phyloP scores from a whole-genome alignment of 192 early-diverging fungal genomes.

The Backusella liffmaniae region DNA sequence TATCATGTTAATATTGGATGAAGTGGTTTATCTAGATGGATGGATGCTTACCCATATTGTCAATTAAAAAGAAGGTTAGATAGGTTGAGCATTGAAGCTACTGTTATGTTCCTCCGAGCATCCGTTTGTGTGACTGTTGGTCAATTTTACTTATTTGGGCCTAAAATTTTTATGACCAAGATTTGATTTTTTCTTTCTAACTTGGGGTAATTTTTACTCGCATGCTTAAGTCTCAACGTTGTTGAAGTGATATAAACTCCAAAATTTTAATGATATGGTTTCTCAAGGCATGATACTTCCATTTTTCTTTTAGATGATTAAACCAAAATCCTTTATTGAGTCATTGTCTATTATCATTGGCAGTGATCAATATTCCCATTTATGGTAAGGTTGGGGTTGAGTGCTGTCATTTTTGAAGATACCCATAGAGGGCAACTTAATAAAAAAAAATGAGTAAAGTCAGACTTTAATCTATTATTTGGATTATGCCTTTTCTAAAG shows the following conservation, averaged over 20 bases:
- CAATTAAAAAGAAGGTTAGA: slow-evolving; percentile 30
- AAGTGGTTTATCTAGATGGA: slow-evolving; percentile 24
- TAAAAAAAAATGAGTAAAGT: neutral
- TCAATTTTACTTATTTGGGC: neutral
- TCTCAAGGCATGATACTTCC: neutral
- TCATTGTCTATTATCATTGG: neutral
- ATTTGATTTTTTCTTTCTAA: neutral
- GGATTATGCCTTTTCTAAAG: neutral
- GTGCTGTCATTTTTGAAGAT: neutral
- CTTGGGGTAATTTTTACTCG: too few species aligned
- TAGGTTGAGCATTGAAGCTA: neutral
- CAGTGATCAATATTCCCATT: neutral
- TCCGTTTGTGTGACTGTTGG: neutral
- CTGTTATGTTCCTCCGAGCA: neutral
- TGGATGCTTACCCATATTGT: slow-evolving; percentile 40
- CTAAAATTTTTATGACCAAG: neutral
- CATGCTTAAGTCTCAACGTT: neutral
- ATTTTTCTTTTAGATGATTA: neutral
- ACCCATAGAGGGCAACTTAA: too few species aligned
- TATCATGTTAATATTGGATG: neutral
- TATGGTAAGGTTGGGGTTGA: neutral
- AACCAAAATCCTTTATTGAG: neutral
- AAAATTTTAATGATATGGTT: too few species aligned
- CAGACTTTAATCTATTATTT: neutral
- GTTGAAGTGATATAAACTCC: neutral